Evolutionary conservation across 306 rosid genomes (phyloP), one percentile per base, ranked within the genome.

Genomic region (Malus asiatica): DNA sequence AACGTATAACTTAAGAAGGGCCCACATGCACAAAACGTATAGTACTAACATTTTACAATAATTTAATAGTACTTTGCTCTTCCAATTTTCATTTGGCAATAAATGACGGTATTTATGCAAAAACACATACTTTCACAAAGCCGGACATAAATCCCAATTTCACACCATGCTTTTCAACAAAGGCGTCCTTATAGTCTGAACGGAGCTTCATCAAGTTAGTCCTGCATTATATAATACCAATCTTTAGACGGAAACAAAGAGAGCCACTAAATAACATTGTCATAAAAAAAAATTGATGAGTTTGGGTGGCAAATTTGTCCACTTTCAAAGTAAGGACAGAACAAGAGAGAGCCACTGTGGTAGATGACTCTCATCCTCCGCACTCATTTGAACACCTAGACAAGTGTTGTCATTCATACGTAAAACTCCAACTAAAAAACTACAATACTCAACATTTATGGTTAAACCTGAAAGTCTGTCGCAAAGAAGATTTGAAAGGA

Each of bases 121-220:
- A 23, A 14, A 15, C 51, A 77, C 70, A 4, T 84, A 87, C 87
- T 73, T 87, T 87, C 14, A 87, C 76, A 85, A 85, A 89, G 73
- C 90, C 93, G 0, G 93, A 89, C 91, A 85, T 85, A 48, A 87
- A 82, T 71, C 91, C 91, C 62, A 89, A 76, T 78, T 87, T 89
- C 76, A 89, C 90, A 42, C 86, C 90, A 23, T 89, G 88, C 75
- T 84, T 87, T 75, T 87, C 88, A 71, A 83, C 83, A 80, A 87
- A 89, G 72, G 79, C 85, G 61, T 89, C 90, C 80, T 87, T 89
- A 57, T 89, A 87, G 53, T 89, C 94, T 16, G 90, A 73, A 23
- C 86, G 86, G 40, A 87, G 87, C 85, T 86, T 84, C 94, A 86
- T 87, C 78, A 89, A 74, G 71, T 84, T 87, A 79, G 91, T 87